Percentiles rank a stretch among this genome's conserved stretches.
Evolutionary conservation across 2,329 filamentous ascomycete genomes (phyloP).

Genomic region (Cercospora sp.): DNA sequence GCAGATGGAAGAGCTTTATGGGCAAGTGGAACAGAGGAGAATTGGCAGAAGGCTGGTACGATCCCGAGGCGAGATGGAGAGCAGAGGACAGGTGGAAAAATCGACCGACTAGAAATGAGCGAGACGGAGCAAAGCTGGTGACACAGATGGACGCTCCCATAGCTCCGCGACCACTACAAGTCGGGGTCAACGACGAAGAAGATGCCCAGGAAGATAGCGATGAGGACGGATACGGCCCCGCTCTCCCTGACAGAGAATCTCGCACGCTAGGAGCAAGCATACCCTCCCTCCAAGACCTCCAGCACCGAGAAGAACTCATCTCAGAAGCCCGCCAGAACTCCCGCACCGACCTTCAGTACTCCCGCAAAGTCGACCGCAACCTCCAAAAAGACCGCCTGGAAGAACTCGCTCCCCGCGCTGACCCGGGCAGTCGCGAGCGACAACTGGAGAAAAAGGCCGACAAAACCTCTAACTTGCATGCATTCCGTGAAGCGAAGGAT

Average conservation of each 20-base stretch:
- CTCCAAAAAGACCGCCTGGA: conserved; percentile 72
- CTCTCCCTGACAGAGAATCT: conserved; percentile 44
- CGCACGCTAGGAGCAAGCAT: conserved; percentile 58
- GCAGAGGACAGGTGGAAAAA: conserved; percentile 41
- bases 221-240: conserved; percentile 59
- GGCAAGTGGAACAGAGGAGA: conserved; percentile 89
- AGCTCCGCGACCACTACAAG: conserved; percentile 18
- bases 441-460: conserved; percentile 81
- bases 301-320: conserved; percentile 55
- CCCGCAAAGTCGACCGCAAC: conserved; percentile 64
- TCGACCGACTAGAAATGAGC: conserved; percentile 23
- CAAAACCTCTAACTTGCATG: conserved; percentile 68
- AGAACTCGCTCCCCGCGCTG: conserved; percentile 78
- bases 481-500: conserved; percentile 67
- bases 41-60: conserved; percentile 90
- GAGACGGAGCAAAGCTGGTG: conserved; percentile 1
- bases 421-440: conserved; percentile 78
- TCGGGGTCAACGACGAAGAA: conserved; percentile 27
- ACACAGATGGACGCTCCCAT: background rate
- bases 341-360: conserved; percentile 57
- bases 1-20: conserved; percentile 91
- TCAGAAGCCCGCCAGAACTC: conserved; percentile 52
- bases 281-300: conserved; percentile 72
- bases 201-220: conserved; percentile 44
- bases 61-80: conserved; percentile 67